Percentiles rank a stretch among this genome's conserved stretches.
Evolutionary conservation across 768 basidiomycete species (phyloP).

Genomic region (Amanita muscaria): DNA sequence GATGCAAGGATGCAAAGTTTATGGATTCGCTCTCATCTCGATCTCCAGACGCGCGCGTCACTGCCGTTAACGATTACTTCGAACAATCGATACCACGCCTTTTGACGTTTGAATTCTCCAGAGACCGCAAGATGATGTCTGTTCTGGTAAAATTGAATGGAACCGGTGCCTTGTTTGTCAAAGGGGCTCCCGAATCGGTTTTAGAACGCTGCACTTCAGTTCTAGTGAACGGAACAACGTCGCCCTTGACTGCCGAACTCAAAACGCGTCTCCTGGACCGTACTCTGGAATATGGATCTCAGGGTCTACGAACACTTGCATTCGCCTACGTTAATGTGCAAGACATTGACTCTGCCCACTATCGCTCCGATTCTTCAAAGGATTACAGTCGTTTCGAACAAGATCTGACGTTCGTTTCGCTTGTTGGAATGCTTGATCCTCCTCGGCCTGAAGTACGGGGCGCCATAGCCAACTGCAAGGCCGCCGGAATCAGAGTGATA

Average conservation of each 20-base stretch:
- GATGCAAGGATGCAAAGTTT: slow-evolving; percentile 54
- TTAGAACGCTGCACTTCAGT: slow-evolving; percentile 80
- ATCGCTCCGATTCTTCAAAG: slow-evolving; percentile 65
- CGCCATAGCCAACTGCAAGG: slow-evolving; percentile 84
- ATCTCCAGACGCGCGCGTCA: slow-evolving; percentile 55
- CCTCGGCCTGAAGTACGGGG: slow-evolving; percentile 87
- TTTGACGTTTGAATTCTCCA: slow-evolving; percentile 94
- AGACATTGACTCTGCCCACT: slow-evolving; percentile 73
- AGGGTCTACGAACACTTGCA: slow-evolving; percentile 86
- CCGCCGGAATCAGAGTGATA: slow-evolving; percentile 91
- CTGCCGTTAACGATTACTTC: slow-evolving; percentile 78
- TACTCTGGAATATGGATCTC: slow-evolving; percentile 64
- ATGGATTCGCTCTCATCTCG: slow-evolving; percentile 50
- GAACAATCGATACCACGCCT: slow-evolving; percentile 69
- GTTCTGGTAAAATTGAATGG: slow-evolving; percentile 72
- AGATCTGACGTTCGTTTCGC: slow-evolving; percentile 86
- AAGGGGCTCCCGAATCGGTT: slow-evolving; percentile 94
- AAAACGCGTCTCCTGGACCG: slow-evolving; percentile 53
- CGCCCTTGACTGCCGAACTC: slow-evolving; percentile 58
- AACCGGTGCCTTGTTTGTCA: slow-evolving; percentile 78
- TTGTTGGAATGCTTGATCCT: slow-evolving; percentile 97
- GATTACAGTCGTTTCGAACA: slow-evolving; percentile 90
- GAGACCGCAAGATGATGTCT: slow-evolving; percentile 99
- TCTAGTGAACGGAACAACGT: slow-evolving; percentile 51
- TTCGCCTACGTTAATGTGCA: slow-evolving; percentile 77